Base-by-base conservation (phyloP, 2,329 filamentous ascomycete species). In the Simplicillium aogashimaense region DNA sequence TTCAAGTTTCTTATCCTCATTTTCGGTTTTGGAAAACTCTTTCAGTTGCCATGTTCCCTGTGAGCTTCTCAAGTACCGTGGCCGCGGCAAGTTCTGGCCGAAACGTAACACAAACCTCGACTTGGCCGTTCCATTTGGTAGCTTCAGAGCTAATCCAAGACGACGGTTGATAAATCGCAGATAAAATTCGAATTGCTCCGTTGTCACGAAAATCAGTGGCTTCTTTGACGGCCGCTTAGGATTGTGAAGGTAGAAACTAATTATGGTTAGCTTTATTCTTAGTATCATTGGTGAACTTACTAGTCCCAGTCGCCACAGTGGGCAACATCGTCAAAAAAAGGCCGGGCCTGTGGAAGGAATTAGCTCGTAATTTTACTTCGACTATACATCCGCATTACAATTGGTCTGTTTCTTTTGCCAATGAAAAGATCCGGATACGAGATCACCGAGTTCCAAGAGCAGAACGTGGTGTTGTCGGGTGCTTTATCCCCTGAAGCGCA, bases 221-320 rank as follows among this genome's bases (percentile, higher is more conserved):
- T 69, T 70, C 25, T 65, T 57, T 12, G 64, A 59, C 7, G 63
- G 48, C 3, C 63, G 56, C 13, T 53, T 47, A 0, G 75, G 72
- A 36, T 74, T 65, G 53, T 78, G 69, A 29, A 87, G 53, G 55
- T 84, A 88, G 58, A 81, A 87, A 40, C 82, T 86, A 36, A 7
- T 9, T 13, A 11, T 10, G 8, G 18, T 31, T 3, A 35, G 13
- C 8, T 14, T 29, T 16, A 33, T 38, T 7, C 38, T 25, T 1
- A 29, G n/a, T 29, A 31, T 9, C 29, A 40, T 11, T 29, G 15
- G 4, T 35, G 30, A 13, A 12, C 81, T 70, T 67, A 92, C 85
- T 94, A 64, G 46, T 90, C 79, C 88, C 88, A 95, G 10, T 65
- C 53, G 43, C 76, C 70, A 2, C 65, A 60, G 50, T 73, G 75